Percentiles rank a stretch among this genome's conserved stretches.
Conservation (phyloP, 2,329 filamentous ascomycete genomes). For the Colletotrichum lini region DNA sequence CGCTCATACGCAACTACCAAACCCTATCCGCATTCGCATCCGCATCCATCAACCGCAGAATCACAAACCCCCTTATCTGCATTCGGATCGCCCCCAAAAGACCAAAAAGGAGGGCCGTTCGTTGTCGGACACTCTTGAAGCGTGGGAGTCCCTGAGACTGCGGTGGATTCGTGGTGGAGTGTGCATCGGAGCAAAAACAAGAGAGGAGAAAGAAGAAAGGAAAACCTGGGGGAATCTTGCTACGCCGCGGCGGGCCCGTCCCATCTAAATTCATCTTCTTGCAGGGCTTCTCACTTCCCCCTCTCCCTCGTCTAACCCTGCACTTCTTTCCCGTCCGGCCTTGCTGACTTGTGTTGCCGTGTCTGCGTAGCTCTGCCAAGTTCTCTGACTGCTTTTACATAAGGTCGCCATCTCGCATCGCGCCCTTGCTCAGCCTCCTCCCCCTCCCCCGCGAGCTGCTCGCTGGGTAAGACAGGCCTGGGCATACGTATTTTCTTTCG, state of each 20-base stretch:
- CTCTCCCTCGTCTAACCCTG: slow-evolving; percentile 31
- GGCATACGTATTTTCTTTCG: slow-evolving; percentile 14
- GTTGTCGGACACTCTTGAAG: slow-evolving; percentile 6
- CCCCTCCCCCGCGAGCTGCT: slow-evolving; percentile 9
- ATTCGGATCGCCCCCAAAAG: slow-evolving; percentile 20
- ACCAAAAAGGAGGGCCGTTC: slow-evolving; percentile 8
- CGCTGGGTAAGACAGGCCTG: slow-evolving; percentile 26
- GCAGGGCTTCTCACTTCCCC: slow-evolving; percentile 8
- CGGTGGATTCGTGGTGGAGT: slow-evolving; percentile 18
- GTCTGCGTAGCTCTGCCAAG: slow-evolving; percentile 16
- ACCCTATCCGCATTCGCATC: background rate
- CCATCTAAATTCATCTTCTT: slow-evolving; percentile 16
- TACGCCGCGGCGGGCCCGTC: slow-evolving; percentile 31
- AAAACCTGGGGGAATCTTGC: slow-evolving; percentile 38
- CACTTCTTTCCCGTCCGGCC: background rate
- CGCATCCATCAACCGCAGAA: slow-evolving; percentile 6
- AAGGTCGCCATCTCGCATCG: slow-evolving; percentile 17
- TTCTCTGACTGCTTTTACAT: slow-evolving; percentile 8
- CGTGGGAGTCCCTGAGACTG: slow-evolving; percentile 2
- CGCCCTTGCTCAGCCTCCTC: slow-evolving; percentile 1
- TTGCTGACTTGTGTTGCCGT: slow-evolving; percentile 23
- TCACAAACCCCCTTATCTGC: slow-evolving; percentile 12
- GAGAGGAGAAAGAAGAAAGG: background rate
- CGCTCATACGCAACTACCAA: slow-evolving; percentile 9
- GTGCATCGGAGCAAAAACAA: slow-evolving; percentile 6